A percentile compares a stretch with the other conserved stretches of the same genome.
Conservation (phyloP, 2,329 filamentous ascomycete species). For the Cordyceps pruinosa region DNA sequence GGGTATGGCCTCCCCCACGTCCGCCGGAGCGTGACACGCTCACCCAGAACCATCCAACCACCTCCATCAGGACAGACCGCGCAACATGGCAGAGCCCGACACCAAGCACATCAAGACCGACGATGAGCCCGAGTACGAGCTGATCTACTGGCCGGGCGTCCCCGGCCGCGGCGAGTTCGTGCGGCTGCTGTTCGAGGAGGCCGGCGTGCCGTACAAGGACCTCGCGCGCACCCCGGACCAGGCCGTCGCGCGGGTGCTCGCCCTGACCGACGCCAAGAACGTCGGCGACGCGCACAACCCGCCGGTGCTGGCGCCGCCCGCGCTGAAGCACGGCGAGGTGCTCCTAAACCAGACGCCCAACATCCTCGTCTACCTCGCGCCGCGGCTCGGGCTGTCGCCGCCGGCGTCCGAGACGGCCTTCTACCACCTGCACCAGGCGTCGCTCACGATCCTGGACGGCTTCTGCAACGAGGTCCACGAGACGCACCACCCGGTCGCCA, state of each 20-base stretch:
- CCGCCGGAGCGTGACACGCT: too few relatives aligned
- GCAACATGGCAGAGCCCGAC: constrained; percentile 19
- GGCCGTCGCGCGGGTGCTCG: constrained; percentile 45
- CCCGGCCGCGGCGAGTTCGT: constrained; percentile 71
- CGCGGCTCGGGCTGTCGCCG: constrained; percentile 48
- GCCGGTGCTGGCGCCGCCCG: constrained; percentile 59
- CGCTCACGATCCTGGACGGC: constrained; percentile 63
- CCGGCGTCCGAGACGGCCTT: constrained; percentile 37
- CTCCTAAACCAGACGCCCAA: constrained; percentile 63
- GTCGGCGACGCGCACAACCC: constrained; percentile 51
- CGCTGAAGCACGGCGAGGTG: constrained; percentile 55
- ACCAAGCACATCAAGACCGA: constrained; percentile 25
- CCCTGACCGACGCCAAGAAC: constrained; percentile 38
- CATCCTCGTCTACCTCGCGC: constrained; percentile 65
- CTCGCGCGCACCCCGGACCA: constrained; percentile 30
- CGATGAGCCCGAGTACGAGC: constrained; percentile 48
- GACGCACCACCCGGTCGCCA: constrained; percentile 64
- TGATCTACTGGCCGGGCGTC: constrained; percentile 65
- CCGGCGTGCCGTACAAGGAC: constrained; percentile 58
- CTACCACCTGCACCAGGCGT: constrained; percentile 55
- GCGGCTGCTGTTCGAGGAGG: constrained; percentile 65
- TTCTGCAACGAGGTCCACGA: constrained; percentile 68
- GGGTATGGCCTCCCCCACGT: too few relatives aligned
- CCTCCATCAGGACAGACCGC: neutral
- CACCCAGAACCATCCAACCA: too few relatives aligned